Percentiles rank a stretch among this genome's conserved stretches.
Evolutionary conservation across 2,329 filamentous ascomycete species (phyloP).

Genomic region (Penicillium sp.): DNA sequence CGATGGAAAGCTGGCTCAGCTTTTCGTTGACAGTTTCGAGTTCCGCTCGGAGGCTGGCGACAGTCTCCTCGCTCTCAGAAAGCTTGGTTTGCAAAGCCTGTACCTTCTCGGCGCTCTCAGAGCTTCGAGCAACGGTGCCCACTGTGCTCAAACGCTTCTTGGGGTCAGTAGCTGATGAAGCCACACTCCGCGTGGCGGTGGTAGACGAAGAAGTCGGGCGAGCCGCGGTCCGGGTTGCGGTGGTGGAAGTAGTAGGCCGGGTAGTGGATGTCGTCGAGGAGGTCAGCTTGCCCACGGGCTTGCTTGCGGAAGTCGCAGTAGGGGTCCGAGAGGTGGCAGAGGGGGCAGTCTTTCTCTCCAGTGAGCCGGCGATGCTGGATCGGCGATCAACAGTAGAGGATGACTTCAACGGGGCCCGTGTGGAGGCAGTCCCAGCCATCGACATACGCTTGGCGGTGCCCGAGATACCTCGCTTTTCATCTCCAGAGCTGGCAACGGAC

Average conservation of each 20-base stretch:
- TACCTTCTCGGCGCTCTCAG: constrained; percentile 37
- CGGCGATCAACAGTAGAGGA: constrained; percentile 40
- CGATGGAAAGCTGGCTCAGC: constrained; percentile 32
- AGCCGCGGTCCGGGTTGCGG: constrained; percentile 27
- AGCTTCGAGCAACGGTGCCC: constrained; percentile 26
- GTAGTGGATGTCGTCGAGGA: constrained; percentile 27
- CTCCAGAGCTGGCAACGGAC: constrained; percentile 46
- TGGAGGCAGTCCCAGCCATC: constrained; percentile 40
- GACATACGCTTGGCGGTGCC: constrained; percentile 49
- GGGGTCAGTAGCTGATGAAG: constrained; percentile 29
- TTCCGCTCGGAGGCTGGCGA: constrained; percentile 35
- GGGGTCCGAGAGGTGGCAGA: constrained; percentile 25
- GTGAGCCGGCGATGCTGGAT: constrained; percentile 39
- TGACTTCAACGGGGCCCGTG: constrained; percentile 37
- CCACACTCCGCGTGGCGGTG: constrained; percentile 21
- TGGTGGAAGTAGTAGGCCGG: constrained; percentile 28
- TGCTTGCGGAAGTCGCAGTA: constrained; percentile 24
- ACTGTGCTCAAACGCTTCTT: constrained; percentile 43
- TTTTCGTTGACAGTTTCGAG: constrained; percentile 40
- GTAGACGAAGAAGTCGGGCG: constrained; percentile 29
- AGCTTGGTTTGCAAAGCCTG: constrained; percentile 39
- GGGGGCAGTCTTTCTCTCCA: constrained; percentile 33
- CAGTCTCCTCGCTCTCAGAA: constrained; percentile 38
- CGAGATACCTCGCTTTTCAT: constrained; percentile 47
- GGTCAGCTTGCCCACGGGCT: constrained; percentile 25